Conservation (phyloP, 2,329 filamentous ascomycete genomes). For the Fusarium veterinarium region DNA sequence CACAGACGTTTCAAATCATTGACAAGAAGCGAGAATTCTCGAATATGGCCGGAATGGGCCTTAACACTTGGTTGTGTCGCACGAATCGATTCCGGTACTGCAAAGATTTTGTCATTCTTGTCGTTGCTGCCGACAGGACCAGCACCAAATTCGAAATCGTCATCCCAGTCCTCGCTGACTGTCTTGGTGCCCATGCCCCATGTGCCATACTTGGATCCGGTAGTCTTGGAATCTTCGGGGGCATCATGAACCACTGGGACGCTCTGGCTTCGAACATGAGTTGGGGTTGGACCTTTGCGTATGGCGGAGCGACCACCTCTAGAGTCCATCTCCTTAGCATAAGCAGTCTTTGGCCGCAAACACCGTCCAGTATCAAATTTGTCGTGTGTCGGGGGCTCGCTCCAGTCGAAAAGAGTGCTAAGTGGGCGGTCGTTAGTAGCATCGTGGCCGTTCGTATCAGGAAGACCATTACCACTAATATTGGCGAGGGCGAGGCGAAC, state of each 20-base stretch:
- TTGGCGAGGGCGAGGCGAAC: constrained; percentile 65
- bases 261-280: constrained; percentile 83
- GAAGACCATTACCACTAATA: constrained; percentile 60
- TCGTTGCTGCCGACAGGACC: constrained; percentile 54
- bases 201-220: constrained; percentile 79
- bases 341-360: constrained; percentile 78
- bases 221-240: constrained; percentile 64
- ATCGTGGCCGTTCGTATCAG: constrained; percentile 45
- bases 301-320: constrained; percentile 75
- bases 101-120: constrained; percentile 50
- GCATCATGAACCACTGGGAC: constrained; percentile 77
- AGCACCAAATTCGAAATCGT: constrained; percentile 82
- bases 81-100: constrained; percentile 79
- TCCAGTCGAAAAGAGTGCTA: constrained; percentile 83
- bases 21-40: constrained; percentile 83
- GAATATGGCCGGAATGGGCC: constrained; percentile 84
- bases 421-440: constrained; percentile 59
- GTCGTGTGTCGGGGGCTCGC: constrained; percentile 72
- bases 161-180: constrained; percentile 88
- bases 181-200: constrained; percentile 85
- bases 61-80: constrained; percentile 85
- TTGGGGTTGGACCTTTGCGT: constrained; percentile 74
- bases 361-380: constrained; percentile 69
- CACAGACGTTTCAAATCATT: constrained; percentile 85
- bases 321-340: constrained; percentile 77